phyloP scores from a whole-genome alignment of 2,329 filamentous ascomycete genomes.

The Drechmeria coniospora region DNA sequence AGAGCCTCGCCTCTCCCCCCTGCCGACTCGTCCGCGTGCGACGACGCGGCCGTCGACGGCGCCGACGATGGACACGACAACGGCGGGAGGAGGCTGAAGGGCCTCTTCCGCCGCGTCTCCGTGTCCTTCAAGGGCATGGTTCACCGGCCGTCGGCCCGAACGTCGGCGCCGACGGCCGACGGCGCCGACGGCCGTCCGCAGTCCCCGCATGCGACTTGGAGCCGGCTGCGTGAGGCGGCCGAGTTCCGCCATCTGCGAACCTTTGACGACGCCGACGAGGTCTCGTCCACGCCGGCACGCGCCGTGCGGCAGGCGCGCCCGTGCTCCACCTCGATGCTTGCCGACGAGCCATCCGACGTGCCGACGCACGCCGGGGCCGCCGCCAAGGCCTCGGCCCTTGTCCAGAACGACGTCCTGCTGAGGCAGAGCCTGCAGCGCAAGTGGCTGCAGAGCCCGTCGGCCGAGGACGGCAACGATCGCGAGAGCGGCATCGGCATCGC shows the following conservation, averaged over 20 bases:
- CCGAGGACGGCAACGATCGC: slow-evolving; percentile 37
- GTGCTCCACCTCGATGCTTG: no score
- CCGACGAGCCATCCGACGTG: slow-evolving; percentile 43
- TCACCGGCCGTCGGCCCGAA: slow-evolving; percentile 29
- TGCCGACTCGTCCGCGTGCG: slow-evolving; percentile 16
- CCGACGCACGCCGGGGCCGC: slow-evolving; percentile 44
- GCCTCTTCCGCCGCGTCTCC: slow-evolving; percentile 39
- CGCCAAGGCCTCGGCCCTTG: slow-evolving; percentile 43
- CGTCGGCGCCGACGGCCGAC: slow-evolving; percentile 14
- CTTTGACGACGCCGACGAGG: slow-evolving; percentile 17
- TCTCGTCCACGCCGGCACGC: slow-evolving; percentile 12
- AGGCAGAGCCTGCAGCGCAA: slow-evolving; percentile 22
- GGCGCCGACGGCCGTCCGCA: slow-evolving; percentile 23
- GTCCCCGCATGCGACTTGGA: slow-evolving; percentile 34
- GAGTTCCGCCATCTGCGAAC: slow-evolving; percentile 32
- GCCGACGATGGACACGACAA: slow-evolving; percentile 12
- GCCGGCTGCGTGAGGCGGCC: slow-evolving; percentile 34
- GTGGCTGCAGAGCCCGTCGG: slow-evolving; percentile 23
- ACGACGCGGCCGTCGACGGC: slow-evolving; percentile 19
- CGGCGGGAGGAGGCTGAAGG: slow-evolving; percentile 24
- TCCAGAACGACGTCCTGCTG: slow-evolving; percentile 37
- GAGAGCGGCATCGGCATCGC: slow-evolving; percentile 52
- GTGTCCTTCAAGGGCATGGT: slow-evolving; percentile 38
- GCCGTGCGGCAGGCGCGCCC: no score
- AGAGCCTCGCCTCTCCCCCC: slow-evolving; percentile 25